A percentile compares a stretch with the other conserved stretches of the same genome.
phyloP scores from a whole-genome alignment of 257 asterid species.

The Petunia axillaris region DNA sequence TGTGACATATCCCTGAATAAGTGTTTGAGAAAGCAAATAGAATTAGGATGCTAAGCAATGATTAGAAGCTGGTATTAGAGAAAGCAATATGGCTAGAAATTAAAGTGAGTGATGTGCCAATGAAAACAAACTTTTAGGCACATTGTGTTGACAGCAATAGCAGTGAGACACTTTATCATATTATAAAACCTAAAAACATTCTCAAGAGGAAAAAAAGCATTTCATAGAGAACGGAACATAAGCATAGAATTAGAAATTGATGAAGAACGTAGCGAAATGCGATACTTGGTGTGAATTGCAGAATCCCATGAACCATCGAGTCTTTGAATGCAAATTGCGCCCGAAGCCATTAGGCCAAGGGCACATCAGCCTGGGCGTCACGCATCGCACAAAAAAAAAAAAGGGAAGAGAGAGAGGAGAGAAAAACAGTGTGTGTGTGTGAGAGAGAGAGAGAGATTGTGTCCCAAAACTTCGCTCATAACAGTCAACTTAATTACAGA shows the following conservation, averaged over 20 bases:
- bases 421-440: neutral
- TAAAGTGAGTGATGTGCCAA: neutral
- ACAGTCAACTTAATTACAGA: conserved; percentile 20
- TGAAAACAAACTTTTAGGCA: conserved; percentile 7
- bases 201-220: neutral
- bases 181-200: neutral
- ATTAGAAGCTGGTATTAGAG: conserved; percentile 26
- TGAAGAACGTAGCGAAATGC: too few relatives aligned
- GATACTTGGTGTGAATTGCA: too few relatives aligned
- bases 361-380: too few relatives aligned
- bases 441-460: neutral
- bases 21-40: conserved; percentile 32
- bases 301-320: too few relatives aligned
- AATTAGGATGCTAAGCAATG: conserved; percentile 17
- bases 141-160: conserved; percentile 4
- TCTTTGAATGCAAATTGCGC: too few relatives aligned
- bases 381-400: too few relatives aligned
- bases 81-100: conserved; percentile 20
- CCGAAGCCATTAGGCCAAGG: too few relatives aligned
- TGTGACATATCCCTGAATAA: conserved; percentile 75
- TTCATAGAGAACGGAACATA: neutral
- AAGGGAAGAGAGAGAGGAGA: neutral
- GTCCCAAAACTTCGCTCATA: conserved; percentile 1
- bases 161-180: conserved; percentile 9
- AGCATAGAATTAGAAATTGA: neutral